phyloP scores from a whole-genome alignment of 2,329 filamentous ascomycete genomes.

The Tolypocladium album region DNA sequence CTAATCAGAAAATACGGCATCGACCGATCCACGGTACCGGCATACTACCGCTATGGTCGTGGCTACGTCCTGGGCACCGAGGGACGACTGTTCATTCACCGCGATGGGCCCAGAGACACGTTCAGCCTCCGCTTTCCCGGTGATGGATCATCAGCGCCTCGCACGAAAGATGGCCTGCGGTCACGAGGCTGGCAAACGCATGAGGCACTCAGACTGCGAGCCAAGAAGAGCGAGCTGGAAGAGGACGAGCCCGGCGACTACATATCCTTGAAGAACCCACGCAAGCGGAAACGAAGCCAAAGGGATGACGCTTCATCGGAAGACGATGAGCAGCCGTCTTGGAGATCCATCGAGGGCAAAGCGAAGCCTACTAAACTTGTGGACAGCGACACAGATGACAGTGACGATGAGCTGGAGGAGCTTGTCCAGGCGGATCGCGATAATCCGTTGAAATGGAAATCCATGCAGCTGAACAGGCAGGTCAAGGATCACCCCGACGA shows the following conservation, averaged over 20 bases:
- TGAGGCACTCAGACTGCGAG: conserved; percentile 28
- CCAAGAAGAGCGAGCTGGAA: conserved; percentile 10
- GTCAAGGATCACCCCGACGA: conserved; percentile 58
- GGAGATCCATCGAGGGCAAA: conserved; percentile 56
- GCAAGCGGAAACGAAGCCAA: conserved; percentile 28
- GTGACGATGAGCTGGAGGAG: conserved; percentile 30
- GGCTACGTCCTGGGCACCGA: conserved; percentile 61
- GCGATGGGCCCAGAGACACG: conserved; percentile 45
- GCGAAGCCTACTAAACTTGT: conserved; percentile 37
- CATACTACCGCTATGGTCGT: conserved; percentile 57
- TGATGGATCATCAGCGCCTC: conserved; percentile 20
- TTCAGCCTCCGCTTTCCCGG: conserved; percentile 38
- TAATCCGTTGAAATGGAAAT: conserved; percentile 39
- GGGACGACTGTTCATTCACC: conserved; percentile 53
- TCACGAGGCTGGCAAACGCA: conserved; percentile 26
- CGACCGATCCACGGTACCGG: conserved; percentile 60
- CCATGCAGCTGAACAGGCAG: conserved; percentile 49
- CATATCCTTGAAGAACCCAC: conserved; percentile 30
- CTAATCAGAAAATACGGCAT: conserved; percentile 66
- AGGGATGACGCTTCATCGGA: conserved; percentile 28
- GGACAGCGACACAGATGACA: conserved; percentile 39
- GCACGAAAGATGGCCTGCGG: conserved; percentile 37
- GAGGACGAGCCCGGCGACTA: conserved; percentile 31
- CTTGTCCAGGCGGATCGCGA: conserved; percentile 21
- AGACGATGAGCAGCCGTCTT: conserved; percentile 40